Percentiles rank a stretch among this genome's conserved stretches.
Evolutionary conservation across 2,329 filamentous ascomycete genomes (phyloP).

Genomic region (Colletotrichum sp.): DNA sequence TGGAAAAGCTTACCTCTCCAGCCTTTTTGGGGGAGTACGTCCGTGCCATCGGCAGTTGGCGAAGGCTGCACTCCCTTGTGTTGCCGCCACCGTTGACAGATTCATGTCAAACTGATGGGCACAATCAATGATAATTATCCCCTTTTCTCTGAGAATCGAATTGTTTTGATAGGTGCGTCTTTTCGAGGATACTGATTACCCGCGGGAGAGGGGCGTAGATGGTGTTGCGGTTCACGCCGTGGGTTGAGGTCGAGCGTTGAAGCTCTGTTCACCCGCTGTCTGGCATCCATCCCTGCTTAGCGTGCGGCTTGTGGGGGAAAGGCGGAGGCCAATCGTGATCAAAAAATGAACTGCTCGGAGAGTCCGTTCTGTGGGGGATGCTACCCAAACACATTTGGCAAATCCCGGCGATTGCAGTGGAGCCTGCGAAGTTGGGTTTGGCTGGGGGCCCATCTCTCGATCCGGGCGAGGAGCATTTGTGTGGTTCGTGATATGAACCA

Average conservation of each 20-base stretch:
- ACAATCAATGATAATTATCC: not conserved
- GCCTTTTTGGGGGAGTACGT: not conserved
- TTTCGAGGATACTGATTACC: not conserved
- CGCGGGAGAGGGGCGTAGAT: not conserved
- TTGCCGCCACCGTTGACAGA: not conserved
- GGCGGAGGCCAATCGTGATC: not conserved
- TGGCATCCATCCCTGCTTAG: not conserved
- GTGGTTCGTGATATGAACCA: not conserved
- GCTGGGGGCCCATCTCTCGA: not conserved
- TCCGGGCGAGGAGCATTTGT: not conserved
- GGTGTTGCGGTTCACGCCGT: not conserved
- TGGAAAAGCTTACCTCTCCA: not conserved
- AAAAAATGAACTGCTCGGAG: not conserved
- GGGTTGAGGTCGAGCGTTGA: not conserved
- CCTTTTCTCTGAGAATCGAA: not conserved
- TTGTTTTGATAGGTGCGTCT: not conserved
- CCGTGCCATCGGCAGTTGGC: slow-evolving; percentile 3
- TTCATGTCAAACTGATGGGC: not conserved
- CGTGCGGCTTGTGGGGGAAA: not conserved
- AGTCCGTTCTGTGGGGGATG: not conserved
- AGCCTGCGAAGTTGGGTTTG: not conserved
- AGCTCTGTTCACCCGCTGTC: not conserved
- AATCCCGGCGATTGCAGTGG: not conserved
- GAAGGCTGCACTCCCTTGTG: not conserved
- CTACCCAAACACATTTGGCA: not conserved